These are phyloP conservation scores for Hymenoscyphus repandus DNA, from an alignment of 2,329 filamentous ascomycete genomes.

Conservation along the genomic window DNA sequence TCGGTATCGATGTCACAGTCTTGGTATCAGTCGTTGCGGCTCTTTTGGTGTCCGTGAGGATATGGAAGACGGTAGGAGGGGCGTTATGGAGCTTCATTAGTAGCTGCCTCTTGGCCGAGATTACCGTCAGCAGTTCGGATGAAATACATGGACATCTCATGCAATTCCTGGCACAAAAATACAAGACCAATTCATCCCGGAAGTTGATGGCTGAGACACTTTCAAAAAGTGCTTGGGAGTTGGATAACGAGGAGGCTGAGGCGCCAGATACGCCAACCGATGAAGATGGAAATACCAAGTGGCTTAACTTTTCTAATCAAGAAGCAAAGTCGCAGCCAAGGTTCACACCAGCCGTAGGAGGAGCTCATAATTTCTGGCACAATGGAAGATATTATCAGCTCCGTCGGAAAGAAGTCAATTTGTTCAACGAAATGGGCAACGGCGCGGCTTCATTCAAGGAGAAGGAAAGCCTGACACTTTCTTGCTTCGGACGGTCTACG, in stretches of 20 bases:
- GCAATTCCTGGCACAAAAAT: slow-evolving; percentile 51
- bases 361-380: slow-evolving; percentile 66
- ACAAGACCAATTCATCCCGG: slow-evolving; percentile 45
- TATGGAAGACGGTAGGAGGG: slow-evolving; percentile 34
- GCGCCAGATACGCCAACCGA: slow-evolving; percentile 38
- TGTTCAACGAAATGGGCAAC: slow-evolving; percentile 43
- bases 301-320: slow-evolving; percentile 56
- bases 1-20: slow-evolving; percentile 29
- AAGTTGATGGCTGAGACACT: slow-evolving; percentile 51
- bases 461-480: slow-evolving; percentile 54
- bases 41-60: slow-evolving; percentile 38
- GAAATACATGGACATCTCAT: slow-evolving; percentile 55
- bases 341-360: slow-evolving; percentile 66
- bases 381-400: slow-evolving; percentile 53
- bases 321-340: slow-evolving; percentile 46
- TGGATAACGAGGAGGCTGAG: slow-evolving; percentile 39
- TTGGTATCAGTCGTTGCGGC: slow-evolving; percentile 24
- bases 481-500: slow-evolving; percentile 57
- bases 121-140: slow-evolving; percentile 50
- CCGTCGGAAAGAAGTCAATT: slow-evolving; percentile 42
- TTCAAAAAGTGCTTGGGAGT: slow-evolving; percentile 49
- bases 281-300: slow-evolving; percentile 35
- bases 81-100: slow-evolving; percentile 35
- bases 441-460: slow-evolving; percentile 40
- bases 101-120: slow-evolving; percentile 45